A percentile compares a stretch with the other conserved stretches of the same genome.
Evolutionary conservation across 306 rosid genomes (phyloP).

Genomic region (Hippophae gyantsensis): DNA sequence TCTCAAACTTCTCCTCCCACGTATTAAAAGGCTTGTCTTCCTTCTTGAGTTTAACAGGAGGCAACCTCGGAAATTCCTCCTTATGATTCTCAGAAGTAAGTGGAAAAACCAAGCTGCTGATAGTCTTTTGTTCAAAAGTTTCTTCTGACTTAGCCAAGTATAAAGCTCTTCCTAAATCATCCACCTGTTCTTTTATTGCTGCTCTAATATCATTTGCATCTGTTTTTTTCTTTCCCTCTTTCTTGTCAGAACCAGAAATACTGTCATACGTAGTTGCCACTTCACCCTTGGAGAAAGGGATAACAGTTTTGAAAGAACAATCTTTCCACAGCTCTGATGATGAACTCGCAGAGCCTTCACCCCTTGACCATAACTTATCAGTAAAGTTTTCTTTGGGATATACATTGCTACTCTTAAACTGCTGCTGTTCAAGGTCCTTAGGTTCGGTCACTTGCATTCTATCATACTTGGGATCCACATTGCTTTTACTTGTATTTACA

Average conservation of each 20-base stretch:
- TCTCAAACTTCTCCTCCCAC: constrained; percentile 82
- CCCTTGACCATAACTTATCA: constrained; percentile 62
- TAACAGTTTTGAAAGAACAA: constrained; percentile 71
- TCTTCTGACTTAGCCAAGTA: constrained; percentile 58
- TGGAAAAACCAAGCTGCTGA: constrained; percentile 48
- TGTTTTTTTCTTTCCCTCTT: constrained; percentile 52
- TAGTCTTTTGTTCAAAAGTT: constrained; percentile 46
- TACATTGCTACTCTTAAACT: constrained; percentile 31
- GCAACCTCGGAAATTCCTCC: constrained; percentile 85
- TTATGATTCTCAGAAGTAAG: constrained; percentile 48
- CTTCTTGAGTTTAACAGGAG: constrained; percentile 85
- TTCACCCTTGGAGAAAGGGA: constrained; percentile 63
- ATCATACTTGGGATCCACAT: constrained; percentile 34
- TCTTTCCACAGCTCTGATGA: constrained; percentile 64
- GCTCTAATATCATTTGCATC: constrained; percentile 48
- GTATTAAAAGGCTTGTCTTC: constrained; percentile 64
- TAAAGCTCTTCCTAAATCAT: constrained; percentile 77
- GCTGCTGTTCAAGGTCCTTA: constrained; percentile 44
- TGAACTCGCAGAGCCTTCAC: constrained; percentile 41
- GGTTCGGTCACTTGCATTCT: constrained; percentile 36
- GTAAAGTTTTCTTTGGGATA: constrained; percentile 47
- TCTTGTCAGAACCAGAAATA: constrained; percentile 38
- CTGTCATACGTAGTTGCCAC: constrained; percentile 38
- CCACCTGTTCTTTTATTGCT: constrained; percentile 72
- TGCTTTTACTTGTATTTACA: constrained; percentile 52